These are phyloP conservation scores for Zea luxurians DNA, from an alignment of 176 grass and related monocot species.

Conservation along the genomic window DNA sequence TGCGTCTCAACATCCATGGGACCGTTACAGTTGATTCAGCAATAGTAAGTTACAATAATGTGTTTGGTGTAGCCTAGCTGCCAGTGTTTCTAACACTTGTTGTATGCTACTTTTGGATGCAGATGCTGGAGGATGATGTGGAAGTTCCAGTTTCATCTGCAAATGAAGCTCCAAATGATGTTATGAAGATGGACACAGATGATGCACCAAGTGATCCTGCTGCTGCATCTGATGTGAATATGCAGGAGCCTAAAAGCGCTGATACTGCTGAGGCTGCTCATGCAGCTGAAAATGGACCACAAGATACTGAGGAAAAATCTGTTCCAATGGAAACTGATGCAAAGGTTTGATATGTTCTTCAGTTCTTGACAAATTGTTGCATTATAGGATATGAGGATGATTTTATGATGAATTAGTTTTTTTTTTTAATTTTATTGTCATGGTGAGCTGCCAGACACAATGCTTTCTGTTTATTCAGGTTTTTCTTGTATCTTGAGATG, in stretches of 20 bases:
- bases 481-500: neutral
- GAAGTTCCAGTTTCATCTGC: slow-evolving; percentile 61
- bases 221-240: slow-evolving; percentile 48
- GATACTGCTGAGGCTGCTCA: neutral
- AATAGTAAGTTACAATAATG: slow-evolving; percentile 43
- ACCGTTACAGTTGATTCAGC: slow-evolving; percentile 65
- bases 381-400: neutral
- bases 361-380: neutral
- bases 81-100: neutral
- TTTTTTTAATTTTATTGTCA: neutral
- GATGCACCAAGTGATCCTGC: slow-evolving; percentile 47
- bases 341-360: slow-evolving; percentile 48
- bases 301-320: slow-evolving; percentile 47
- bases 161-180: slow-evolving; percentile 50
- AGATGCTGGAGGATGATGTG: slow-evolving; percentile 92
- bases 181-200: slow-evolving; percentile 74
- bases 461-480: neutral
- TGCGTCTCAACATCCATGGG: slow-evolving; percentile 78
- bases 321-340: slow-evolving; percentile 69
- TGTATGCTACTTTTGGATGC: slow-evolving; percentile 5
- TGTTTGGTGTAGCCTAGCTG: neutral
- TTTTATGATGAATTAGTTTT: neutral
- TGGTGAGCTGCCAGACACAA: neutral
- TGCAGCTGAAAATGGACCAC: slow-evolving; percentile 54
- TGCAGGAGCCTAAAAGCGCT: slow-evolving; percentile 35